Evolutionary conservation across 1,284 basidiomycete species (phyloP).

Genomic region (Ceratobasidium sp.): DNA sequence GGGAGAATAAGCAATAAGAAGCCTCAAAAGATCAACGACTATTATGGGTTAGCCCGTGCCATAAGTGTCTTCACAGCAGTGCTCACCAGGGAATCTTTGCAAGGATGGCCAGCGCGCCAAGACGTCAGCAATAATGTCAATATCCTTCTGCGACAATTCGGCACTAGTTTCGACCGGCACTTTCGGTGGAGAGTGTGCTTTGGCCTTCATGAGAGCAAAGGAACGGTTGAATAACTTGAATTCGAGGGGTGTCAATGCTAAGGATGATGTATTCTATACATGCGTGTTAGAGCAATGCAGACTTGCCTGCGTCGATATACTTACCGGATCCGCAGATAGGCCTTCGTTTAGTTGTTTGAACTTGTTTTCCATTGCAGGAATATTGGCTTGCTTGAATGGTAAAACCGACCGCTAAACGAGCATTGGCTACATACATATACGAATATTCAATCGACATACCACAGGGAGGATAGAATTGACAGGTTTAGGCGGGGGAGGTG

Average conservation of each 20-base stretch:
- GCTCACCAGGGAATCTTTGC: conserved; percentile 80
- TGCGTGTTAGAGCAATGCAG: background rate
- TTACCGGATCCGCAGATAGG: conserved; percentile 56
- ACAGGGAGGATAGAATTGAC: conserved; percentile 60
- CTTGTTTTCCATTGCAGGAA: conserved; percentile 84
- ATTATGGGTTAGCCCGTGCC: conserved; percentile 33
- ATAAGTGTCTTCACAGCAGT: background rate
- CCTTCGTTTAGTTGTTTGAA: conserved; percentile 79
- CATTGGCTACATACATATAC: conserved; percentile 21
- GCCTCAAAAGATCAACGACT: conserved; percentile 88
- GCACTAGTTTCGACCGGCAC: conserved; percentile 46
- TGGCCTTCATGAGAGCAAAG: conserved; percentile 67
- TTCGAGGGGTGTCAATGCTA: conserved; percentile 75
- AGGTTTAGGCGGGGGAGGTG: conserved; percentile 46
- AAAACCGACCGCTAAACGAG: conserved; percentile 60
- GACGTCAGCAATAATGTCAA: conserved; percentile 68
- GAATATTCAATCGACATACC: conserved; percentile 53
- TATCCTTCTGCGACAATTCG: conserved; percentile 57
- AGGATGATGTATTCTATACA: conserved; percentile 64
- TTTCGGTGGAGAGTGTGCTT: conserved; percentile 51
- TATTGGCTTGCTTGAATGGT: conserved; percentile 85
- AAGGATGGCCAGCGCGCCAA: conserved; percentile 79
- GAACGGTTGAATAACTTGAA: conserved; percentile 65
- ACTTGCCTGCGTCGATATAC: conserved; percentile 48
- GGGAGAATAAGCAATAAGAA: conserved; percentile 72